phyloP scores from a whole-genome alignment of 768 basidiomycete species.

The Suillus subaureus region DNA sequence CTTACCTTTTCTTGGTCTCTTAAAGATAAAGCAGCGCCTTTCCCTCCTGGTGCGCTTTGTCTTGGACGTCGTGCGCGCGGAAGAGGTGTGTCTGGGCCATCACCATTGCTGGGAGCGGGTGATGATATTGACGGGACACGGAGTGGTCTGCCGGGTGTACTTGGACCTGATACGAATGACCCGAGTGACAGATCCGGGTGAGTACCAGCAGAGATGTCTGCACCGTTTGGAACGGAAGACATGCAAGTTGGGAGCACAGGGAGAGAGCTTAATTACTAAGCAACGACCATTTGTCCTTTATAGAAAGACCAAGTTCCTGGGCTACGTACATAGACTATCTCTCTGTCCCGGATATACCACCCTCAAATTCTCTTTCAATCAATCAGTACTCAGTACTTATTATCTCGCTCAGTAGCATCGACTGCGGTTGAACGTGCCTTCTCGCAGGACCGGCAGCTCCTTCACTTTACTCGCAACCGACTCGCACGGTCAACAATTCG shows the following conservation, averaged over 20 bases:
- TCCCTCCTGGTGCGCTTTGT: slow-evolving; percentile 27
- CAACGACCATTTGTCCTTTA: not conserved
- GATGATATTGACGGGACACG: slow-evolving; percentile 54
- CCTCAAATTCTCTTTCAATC: no score
- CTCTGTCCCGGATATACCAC: no score
- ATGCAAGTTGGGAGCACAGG: not conserved
- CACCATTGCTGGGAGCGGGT: slow-evolving; percentile 52
- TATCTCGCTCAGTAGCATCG: no score
- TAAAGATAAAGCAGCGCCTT: slow-evolving; percentile 65
- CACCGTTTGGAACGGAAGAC: not conserved
- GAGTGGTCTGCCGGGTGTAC: slow-evolving; percentile 49
- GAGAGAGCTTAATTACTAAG: not conserved
- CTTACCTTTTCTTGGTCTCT: slow-evolving; percentile 95
- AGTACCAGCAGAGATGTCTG: slow-evolving; percentile 37
- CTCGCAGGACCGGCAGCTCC: no score
- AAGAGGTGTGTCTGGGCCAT: slow-evolving; percentile 52
- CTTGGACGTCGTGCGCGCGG: slow-evolving; percentile 48
- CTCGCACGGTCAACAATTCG: no score
- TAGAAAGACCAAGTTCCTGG: not conserved
- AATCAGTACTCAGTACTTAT: no score
- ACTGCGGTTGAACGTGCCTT: no score
- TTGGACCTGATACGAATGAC: slow-evolving; percentile 54
- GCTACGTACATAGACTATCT: not conserved
- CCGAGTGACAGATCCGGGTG: slow-evolving; percentile 65
- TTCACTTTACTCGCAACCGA: no score